Conservation (phyloP, 1,284 basidiomycete genomes). For the Volvariella volvacea region DNA sequence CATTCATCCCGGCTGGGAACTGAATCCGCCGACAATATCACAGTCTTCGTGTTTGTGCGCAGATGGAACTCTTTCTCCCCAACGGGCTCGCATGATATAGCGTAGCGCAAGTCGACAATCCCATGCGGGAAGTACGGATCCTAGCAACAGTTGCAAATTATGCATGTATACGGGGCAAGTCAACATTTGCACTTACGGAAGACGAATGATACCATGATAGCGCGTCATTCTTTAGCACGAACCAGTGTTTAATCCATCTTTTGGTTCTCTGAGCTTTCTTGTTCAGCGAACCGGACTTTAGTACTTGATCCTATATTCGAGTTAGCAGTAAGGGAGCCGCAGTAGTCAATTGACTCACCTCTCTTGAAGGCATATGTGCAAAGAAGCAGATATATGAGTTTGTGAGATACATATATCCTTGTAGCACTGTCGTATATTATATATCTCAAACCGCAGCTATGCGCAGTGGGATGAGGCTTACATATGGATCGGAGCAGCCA, state of each 20-base stretch:
- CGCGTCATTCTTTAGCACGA: slow-evolving; percentile 88
- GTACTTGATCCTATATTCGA: slow-evolving; percentile 63
- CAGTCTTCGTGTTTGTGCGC: slow-evolving; percentile 72
- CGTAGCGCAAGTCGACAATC: slow-evolving; percentile 89
- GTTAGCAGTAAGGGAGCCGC: background rate
- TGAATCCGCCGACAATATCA: slow-evolving; percentile 74
- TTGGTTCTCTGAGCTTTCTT: slow-evolving; percentile 85
- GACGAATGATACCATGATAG: slow-evolving; percentile 95
- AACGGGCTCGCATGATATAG: slow-evolving; percentile 76
- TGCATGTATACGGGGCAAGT: slow-evolving; percentile 2
- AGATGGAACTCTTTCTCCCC: slow-evolving; percentile 73
- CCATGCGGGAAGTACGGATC: slow-evolving; percentile 97
- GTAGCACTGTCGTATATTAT: slow-evolving; percentile 57
- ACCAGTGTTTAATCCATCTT: slow-evolving; percentile 91
- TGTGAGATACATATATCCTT: slow-evolving; percentile 96
- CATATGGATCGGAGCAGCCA: slow-evolving; percentile 82
- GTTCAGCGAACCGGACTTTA: slow-evolving; percentile 80
- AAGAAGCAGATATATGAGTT: slow-evolving; percentile 93
- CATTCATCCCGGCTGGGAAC: slow-evolving; percentile 81
- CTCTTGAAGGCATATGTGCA: slow-evolving; percentile 86
- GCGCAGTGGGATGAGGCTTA: slow-evolving; percentile 47
- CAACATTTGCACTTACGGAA: slow-evolving; percentile 43
- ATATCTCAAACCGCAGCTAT: slow-evolving; percentile 9
- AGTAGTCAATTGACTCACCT: slow-evolving; percentile 41
- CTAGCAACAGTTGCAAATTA: slow-evolving; percentile 30